Evolutionary conservation across 2,329 filamentous ascomycete genomes (phyloP).

Genomic region (Hypoxylon sp.): DNA sequence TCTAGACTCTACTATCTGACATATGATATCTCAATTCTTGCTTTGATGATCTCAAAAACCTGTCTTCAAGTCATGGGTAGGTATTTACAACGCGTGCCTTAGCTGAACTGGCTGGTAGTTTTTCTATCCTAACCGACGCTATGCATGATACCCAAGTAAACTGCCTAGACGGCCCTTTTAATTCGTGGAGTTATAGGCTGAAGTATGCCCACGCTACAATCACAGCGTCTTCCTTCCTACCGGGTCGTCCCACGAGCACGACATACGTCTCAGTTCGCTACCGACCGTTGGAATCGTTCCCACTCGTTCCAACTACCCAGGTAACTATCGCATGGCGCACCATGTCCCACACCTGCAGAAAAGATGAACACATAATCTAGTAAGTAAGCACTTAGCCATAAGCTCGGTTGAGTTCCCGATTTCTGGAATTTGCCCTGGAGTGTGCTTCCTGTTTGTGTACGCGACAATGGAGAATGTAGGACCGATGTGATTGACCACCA

Average conservation of each 20-base stretch:
- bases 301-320: not conserved
- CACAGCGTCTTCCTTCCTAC: not conserved
- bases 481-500: constrained; percentile 6
- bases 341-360: constrained; percentile 13
- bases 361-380: constrained; percentile 11
- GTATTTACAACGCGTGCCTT: not conserved
- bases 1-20: constrained; percentile 6
- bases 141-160: not conserved
- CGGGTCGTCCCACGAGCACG: not conserved
- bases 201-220: not conserved
- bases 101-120: not conserved
- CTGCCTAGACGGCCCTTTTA: constrained; percentile 8
- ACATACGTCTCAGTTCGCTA: not conserved
- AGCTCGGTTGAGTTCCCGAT: constrained; percentile 5
- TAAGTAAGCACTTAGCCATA: constrained; percentile 18
- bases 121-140: not conserved
- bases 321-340: constrained; percentile 1
- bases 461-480: constrained; percentile 21
- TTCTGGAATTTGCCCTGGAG: not conserved
- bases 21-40: constrained; percentile 5
- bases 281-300: not conserved
- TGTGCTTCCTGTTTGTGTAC: constrained; percentile 1
- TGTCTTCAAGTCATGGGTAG: constrained; percentile 3
- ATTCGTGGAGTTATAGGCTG: constrained; percentile 9
- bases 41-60: constrained; percentile 1